Conservation (phyloP, 2,329 filamentous ascomycete species). For the Penicillium aurantiogriseum region DNA sequence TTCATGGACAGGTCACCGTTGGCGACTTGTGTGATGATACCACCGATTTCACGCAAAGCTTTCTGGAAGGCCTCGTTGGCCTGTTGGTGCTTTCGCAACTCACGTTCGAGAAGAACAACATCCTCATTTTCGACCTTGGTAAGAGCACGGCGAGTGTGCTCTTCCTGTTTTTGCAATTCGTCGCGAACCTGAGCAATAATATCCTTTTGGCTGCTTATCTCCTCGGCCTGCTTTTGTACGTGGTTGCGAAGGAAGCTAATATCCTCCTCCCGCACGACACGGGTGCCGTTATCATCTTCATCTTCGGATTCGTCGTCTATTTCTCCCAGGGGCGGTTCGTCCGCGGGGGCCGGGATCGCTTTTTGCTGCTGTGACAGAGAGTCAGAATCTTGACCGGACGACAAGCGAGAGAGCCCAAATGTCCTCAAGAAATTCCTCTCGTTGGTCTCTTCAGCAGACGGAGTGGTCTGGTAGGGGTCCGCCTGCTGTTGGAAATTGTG, state of each 20-base stretch:
- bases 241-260: slow-evolving; percentile 84
- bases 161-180: slow-evolving; percentile 81
- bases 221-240: slow-evolving; percentile 88
- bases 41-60: slow-evolving; percentile 91
- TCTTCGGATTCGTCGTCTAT: slow-evolving; percentile 37
- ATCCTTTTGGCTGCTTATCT: slow-evolving; percentile 82
- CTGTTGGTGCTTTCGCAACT: slow-evolving; percentile 95
- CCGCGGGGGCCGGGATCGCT: slow-evolving; percentile 38
- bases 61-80: slow-evolving; percentile 99
- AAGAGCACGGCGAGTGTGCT: slow-evolving; percentile 77
- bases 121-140: slow-evolving; percentile 81
- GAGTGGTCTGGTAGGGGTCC: slow-evolving; percentile 62
- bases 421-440: slow-evolving; percentile 40
- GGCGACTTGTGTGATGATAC: slow-evolving; percentile 94
- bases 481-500: slow-evolving; percentile 36
- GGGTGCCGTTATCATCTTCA: slow-evolving; percentile 52
- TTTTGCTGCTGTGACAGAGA: slow-evolving; percentile 40
- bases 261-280: slow-evolving; percentile 69
- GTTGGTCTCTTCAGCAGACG: slow-evolving; percentile 63
- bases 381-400: slow-evolving; percentile 36
- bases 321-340: slow-evolving; percentile 28
- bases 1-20: slow-evolving; percentile 95
- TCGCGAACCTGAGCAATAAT: slow-evolving; percentile 83
- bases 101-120: slow-evolving; percentile 83
- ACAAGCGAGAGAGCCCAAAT: slow-evolving; percentile 36